Base-by-base conservation (phyloP, 345 rosid species). In the Hevea brasiliensis region DNA sequence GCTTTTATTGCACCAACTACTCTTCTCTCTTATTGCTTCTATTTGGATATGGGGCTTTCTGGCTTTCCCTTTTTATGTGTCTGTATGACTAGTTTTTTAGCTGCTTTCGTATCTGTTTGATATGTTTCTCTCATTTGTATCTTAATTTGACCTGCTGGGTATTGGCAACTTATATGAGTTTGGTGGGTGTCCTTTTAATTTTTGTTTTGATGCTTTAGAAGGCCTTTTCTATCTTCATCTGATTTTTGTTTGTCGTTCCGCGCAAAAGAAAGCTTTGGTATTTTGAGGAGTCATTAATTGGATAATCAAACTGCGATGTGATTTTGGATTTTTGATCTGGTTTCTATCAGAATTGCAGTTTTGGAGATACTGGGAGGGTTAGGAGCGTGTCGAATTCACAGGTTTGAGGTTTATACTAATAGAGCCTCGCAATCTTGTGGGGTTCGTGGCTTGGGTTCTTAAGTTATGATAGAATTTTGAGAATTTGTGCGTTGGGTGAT, bases 401-500 rank as follows among this genome's bases (percentile, higher is more conserved):
- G 3, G 20, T 11, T 56, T 65, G 41, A 55, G 61, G 47, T 45
- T 69, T 50, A 11, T 48, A 47, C 47, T 4, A 6, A 51, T 60
- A 47, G 63, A 68, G 76, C 76, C 64, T 72, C 67, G 0, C 57
- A 53, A 45, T 62, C 44, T 69, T 24, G 26, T 47, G 67, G 42
- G 66, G 70, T 62, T 62, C 68, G 48, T 61, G 56, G 14, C 47
- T 48, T 27, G 26, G 45, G 75, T 20, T 73, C 51, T 26, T 50
- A n/a, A 42, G 61, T 73, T 77, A 73, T 77, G 80, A 59, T 70
- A 62, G 63, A 69, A 37, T 65, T 76, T 79, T 61, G 66, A 65
- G 50, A 66, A n/a, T 70, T 70, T 60, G 37, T 70, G 78, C 50
- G 69, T 77, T 59, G 79, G 80, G 72, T 76, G 68, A 75, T 82